Base-by-base conservation (phyloP, 2,329 filamentous ascomycete species). In the Nannizziopsis arthrosporioides region DNA sequence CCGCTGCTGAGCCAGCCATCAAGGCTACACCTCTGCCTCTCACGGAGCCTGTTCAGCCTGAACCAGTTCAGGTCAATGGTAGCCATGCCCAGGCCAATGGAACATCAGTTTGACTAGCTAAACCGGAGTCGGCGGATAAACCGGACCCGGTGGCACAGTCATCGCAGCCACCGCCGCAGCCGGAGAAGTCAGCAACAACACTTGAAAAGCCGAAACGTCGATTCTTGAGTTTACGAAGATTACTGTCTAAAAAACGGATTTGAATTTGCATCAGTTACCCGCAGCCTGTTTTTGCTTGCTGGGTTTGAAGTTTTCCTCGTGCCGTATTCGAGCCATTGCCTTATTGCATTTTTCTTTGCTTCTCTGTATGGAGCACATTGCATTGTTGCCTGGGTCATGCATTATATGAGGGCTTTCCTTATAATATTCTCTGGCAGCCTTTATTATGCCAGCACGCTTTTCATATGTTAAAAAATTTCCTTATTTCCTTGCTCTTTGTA, bases 31-130 rank as follows among this genome's bases (percentile, higher is more conserved):
- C 17, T 32, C 31, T 34, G 2, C 36, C 42, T 2, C 34, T 34
- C 18, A 34, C 36, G 19, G 36, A 41, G 8, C 18, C 38, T 14
- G 36, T n/a, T 2, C 22, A 44, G 10, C 42, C 49, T 11, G 39
- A 27, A 27, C 22, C 22, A 27, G 22, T 43, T 22, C 19, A 32
- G 22, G 34, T 51, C 27, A 51, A 51, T 32, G 42, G 48, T n/a
- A 15, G 39, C 17, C 31, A 42, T 8, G 27, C 31, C 9, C 32
- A 40, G 12, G 38, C 42, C 7, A 45, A 45, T 17, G 48, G 40
- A 11, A 17, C 45, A 15, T 18, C 49, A 14, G 34, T 39, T 38
- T 51, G 49, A 51, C 49, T 51, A 48, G 49, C 37, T 14, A 41
- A 40, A 19, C 19, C 44, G 34, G n/a, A 31, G 15, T 45, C 49